phyloP scores from a whole-genome alignment of 2,329 filamentous ascomycete species.

The Drechmeria coniospora region DNA sequence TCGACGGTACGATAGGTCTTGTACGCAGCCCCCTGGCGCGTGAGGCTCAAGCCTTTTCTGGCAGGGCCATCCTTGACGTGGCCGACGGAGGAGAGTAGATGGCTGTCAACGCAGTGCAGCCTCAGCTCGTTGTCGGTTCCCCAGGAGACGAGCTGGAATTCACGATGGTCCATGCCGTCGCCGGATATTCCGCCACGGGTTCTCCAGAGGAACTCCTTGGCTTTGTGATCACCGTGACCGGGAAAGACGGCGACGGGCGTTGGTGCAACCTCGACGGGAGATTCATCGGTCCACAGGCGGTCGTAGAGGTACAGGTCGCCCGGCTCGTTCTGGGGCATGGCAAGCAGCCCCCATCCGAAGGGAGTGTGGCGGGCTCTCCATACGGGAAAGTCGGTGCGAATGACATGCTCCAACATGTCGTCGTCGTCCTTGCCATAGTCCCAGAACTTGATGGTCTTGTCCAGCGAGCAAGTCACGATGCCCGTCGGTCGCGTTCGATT shows the following conservation, averaged over 20 bases:
- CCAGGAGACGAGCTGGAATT: conserved; percentile 91
- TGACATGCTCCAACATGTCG: conserved; percentile 57
- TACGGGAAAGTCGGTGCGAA: conserved; percentile 71
- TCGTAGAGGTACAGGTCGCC: conserved; percentile 78
- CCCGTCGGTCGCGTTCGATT: conserved; percentile 59
- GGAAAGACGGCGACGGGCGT: conserved; percentile 41
- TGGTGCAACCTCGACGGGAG: conserved; percentile 26
- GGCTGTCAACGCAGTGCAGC: conserved; percentile 55
- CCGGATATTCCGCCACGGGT: conserved; percentile 52
- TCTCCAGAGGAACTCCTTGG: conserved; percentile 87
- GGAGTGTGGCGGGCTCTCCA: conserved; percentile 87
- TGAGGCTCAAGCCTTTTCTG: conserved; percentile 51
- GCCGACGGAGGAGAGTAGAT: conserved; percentile 52
- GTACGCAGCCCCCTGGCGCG: conserved; percentile 71
- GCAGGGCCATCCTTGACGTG: conserved; percentile 54
- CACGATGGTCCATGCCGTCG: conserved; percentile 62
- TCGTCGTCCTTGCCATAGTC: conserved; percentile 50
- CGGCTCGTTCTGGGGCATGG: conserved; percentile 84
- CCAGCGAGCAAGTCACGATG: conserved; percentile 76
- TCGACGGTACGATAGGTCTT: conserved; percentile 69
- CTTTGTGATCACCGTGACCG: conserved; percentile 50
- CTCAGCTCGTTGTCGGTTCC: conserved; percentile 72
- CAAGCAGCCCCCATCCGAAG: conserved; percentile 71
- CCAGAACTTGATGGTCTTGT: conserved; percentile 90
- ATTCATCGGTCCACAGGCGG: conserved; percentile 31